Conservation (phyloP, 2,329 filamentous ascomycete genomes). For the Fusarium setosum region DNA sequence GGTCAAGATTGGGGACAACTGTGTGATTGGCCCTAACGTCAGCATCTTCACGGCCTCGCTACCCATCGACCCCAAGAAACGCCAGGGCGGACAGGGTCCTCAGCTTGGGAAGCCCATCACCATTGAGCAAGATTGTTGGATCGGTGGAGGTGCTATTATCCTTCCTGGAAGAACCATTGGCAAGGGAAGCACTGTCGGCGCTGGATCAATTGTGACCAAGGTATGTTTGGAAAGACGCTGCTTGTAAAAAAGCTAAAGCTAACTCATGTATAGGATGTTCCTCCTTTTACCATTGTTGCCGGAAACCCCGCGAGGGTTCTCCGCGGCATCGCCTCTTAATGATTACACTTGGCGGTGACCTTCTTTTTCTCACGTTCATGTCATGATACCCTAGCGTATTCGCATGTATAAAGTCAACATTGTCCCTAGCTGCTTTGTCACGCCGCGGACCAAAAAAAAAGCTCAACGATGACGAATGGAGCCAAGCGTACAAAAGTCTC, state of each 20-base stretch:
- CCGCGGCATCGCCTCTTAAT: slow-evolving; percentile 51
- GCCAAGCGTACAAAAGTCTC: slow-evolving; percentile 33
- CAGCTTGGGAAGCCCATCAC: slow-evolving; percentile 77
- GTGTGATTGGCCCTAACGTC: slow-evolving; percentile 84
- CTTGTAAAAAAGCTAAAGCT: slow-evolving; percentile 15
- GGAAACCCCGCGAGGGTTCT: slow-evolving; percentile 75
- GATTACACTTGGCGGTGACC: slow-evolving; percentile 17
- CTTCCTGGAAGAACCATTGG: slow-evolving; percentile 85
- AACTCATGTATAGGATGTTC: slow-evolving; percentile 63
- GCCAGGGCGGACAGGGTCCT: slow-evolving; percentile 79
- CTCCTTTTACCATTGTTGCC: slow-evolving; percentile 74
- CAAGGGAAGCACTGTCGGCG: slow-evolving; percentile 81
- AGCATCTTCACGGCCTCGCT: slow-evolving; percentile 83
- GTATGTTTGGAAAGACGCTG: slow-evolving; percentile 48
- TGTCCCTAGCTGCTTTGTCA: slow-evolving; percentile 1
- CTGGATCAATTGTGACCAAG: slow-evolving; percentile 88
- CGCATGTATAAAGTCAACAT: slow-evolving; percentile 35
- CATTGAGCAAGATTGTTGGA: slow-evolving; percentile 89
- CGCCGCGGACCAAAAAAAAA: slow-evolving; percentile 2
- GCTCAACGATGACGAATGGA: slow-evolving; percentile 20
- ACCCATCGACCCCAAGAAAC: slow-evolving; percentile 77
- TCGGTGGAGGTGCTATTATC: slow-evolving; percentile 81
- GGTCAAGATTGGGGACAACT: slow-evolving; percentile 83
- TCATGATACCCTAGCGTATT: slow-evolving; percentile 48
- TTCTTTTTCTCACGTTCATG: slow-evolving; percentile 34